Percentiles rank a stretch among this genome's conserved stretches.
phyloP scores from a whole-genome alignment of 148 eudicot genomes.

The Agrostemma githago region DNA sequence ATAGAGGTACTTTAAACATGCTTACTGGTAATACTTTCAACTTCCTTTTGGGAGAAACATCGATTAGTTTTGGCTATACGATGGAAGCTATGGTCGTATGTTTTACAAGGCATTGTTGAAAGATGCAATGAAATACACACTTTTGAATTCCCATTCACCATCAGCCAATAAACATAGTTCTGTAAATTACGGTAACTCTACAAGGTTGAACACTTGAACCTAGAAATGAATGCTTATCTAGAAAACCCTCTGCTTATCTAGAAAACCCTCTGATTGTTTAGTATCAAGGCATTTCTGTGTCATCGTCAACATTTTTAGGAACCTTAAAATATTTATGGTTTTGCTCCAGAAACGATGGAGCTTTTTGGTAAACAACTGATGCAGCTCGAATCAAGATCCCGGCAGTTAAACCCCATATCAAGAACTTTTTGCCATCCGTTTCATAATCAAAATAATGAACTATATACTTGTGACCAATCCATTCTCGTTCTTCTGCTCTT shows the following conservation, averaged over 20 bases:
- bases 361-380: slow-evolving; percentile 68
- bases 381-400: slow-evolving; percentile 87
- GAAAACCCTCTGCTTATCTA: not conserved
- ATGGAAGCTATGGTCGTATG: not conserved
- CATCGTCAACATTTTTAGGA: slow-evolving; percentile 37
- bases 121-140: not conserved
- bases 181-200: not conserved
- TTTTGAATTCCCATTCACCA: not conserved
- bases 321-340: slow-evolving; percentile 49
- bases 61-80: not conserved
- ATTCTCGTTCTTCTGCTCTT: slow-evolving; percentile 70
- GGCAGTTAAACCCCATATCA: slow-evolving; percentile 93
- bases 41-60: not conserved
- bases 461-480: slow-evolving; percentile 77
- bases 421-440: slow-evolving; percentile 41
- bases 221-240: not conserved
- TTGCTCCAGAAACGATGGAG: slow-evolving; percentile 68
- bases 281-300: slow-evolving; percentile 44
- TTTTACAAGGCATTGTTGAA: not conserved
- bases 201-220: not conserved
- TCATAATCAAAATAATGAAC: slow-evolving; percentile 73
- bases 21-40: not conserved
- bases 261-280: slow-evolving; percentile 3
- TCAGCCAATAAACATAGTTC: not conserved
- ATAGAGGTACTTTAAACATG: not conserved